Base-by-base conservation (phyloP, 2,329 filamentous ascomycete genomes). In the Colletotrichum gloeosporioides region DNA sequence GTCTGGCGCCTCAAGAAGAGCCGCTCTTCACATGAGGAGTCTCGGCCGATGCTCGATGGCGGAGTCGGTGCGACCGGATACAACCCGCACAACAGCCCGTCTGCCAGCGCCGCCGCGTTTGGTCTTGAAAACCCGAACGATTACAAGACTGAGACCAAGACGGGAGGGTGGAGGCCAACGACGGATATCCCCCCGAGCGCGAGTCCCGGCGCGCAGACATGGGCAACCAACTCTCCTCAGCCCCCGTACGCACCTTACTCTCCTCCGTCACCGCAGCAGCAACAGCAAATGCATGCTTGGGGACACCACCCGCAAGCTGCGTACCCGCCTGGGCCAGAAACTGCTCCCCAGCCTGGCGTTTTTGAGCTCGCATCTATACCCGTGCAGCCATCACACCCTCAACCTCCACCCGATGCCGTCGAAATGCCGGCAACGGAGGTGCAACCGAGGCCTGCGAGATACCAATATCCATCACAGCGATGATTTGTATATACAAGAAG, bases 401-500 rank as follows among this genome's bases (percentile, higher is more conserved):
- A 69, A 13, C 64, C 62, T 22, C 69, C 72, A 27, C 64, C 62
- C 1, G 15, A 70, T 16, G 77, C 59, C 5, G 76, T 76, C 6
- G 77, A 78, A 73, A 78, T 78, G 76, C 76, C 77, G 22, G 77
- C 77, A 27, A 61, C 71, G 4, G 70, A 76, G 32, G 71, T 75
- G 18, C 57, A 69, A 8, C 65, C 59, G 13, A 25, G 27, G 7
- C 22, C 69, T 4, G 10, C 31, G 9, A 44, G 63, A 10, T 75
- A 67, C 9, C 62, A 68, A 4, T 73, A 75, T 4, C 73, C 73
- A 6, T 68, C 69, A 3, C 69, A 67, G 22, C 36, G 39, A 63
- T n/a, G 27, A 59, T 15, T 22, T 8, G 27, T 32, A n/a, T 13
- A 39, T 18, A 49, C n/a, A 22, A 29, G 10, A 15, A 3, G 16